A percentile compares a stretch with the other conserved stretches of the same genome.
Conservation (phyloP, 345 rosid species). For the Gossypium bickii region DNA sequence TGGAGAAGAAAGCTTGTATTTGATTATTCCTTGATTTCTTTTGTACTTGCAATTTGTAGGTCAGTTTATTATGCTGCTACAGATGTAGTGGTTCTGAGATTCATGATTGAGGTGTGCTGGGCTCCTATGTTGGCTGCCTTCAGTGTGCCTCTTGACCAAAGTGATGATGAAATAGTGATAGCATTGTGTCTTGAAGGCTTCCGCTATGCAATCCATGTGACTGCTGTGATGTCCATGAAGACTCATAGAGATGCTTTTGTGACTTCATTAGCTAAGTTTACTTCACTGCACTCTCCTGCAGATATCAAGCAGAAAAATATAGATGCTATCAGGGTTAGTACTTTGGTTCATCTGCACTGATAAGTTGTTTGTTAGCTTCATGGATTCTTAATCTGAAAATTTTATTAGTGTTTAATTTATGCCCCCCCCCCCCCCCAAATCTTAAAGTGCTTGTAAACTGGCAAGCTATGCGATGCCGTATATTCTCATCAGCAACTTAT, state of each 20-base stretch:
- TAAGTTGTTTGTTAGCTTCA: background rate
- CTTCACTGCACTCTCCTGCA: conserved; percentile 97
- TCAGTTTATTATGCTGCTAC: conserved; percentile 98
- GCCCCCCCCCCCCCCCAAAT: background rate
- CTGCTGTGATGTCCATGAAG: conserved; percentile 99
- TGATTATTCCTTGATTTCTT: conserved; percentile 24
- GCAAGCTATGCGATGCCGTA: background rate
- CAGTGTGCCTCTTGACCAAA: conserved; percentile 98
- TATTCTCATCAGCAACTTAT: background rate
- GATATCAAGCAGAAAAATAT: conserved; percentile 92
- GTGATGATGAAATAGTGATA: conserved; percentile 86
- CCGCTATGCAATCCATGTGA: conserved; percentile 86
- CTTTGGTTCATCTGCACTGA: conserved; percentile 6
- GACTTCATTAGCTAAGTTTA: conserved; percentile 96
- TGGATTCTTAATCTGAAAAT: background rate
- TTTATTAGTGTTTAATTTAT: background rate
- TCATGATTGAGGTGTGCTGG: conserved; percentile 99
- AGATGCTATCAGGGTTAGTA: conserved; percentile 82
- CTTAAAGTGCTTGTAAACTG: conserved; percentile 3
- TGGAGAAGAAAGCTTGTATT: background rate
- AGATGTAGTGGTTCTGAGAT: conserved; percentile 92
- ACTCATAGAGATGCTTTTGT: conserved; percentile 99
- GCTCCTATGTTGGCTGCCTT: conserved; percentile 99
- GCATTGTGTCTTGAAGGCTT: conserved; percentile 92
- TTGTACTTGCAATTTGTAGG: conserved; percentile 54